Evolutionary conservation across 1,139 yeast species (phyloP), one percentile per base, ranked within the genome.

Genomic region (Yamadazyma taylorii): DNA sequence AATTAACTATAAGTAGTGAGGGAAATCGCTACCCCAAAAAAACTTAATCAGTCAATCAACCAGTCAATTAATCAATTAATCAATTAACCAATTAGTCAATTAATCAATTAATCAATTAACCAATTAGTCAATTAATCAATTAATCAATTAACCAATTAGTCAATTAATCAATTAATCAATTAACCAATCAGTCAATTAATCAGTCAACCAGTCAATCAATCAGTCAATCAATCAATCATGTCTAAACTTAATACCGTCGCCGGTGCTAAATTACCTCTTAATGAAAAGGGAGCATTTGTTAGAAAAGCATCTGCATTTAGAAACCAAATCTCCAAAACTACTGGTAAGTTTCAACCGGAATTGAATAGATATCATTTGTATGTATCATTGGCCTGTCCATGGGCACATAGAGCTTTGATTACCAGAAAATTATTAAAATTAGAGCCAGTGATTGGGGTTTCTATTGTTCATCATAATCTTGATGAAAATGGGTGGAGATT

Each of bases 321-420:
- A 55, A 76, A 83, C 52, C 61, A 61, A 22, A 79, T 89, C 42
- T 46, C 69, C 3, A 75, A 75, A 34, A 76, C 81, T 1, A 81
- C 81, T 10, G 74, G 85, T 31, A 63, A 73, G 43, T 84, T 81
- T 54, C 68, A 81, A 13, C 85, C 96, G 0, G 97, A 87, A 53
- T 73, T 75, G 35, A 79, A 78, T 43, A 74, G 97, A 52, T 90
- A 90, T 59, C 96, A 90, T 63, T 75, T 90, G 42, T 90, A 87
- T 53, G 95, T 89, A 15, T 83, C 94, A 1, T 67, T 71, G 37
- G 96, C 96, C 2, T 90, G 97, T 63, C 97, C 97, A 3, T 90
- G 96, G 88, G 97, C 97, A 1, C 96, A 88, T 56, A 76, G 97
- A 45, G 79, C 94, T 0, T 68, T 90, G 48, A 82, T 89, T 41